Base-by-base conservation (phyloP, 1,284 basidiomycete genomes). In the Leccinum variabile region DNA sequence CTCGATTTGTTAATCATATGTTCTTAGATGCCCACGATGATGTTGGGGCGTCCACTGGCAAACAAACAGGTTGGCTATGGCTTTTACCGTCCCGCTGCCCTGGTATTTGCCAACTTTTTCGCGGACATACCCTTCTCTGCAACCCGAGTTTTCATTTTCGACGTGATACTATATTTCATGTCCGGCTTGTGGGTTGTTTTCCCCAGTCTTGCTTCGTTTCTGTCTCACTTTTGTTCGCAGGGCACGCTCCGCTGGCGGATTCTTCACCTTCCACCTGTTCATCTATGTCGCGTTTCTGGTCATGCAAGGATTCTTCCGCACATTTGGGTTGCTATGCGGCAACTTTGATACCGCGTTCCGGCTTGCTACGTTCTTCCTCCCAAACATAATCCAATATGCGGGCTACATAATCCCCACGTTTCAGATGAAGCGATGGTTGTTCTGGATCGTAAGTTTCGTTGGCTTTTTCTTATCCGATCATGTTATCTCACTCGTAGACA, bases 341-440 rank as follows among this genome's bases (percentile, higher is more conserved):
- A 86, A 83, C 74, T 89, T 89, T 66, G 83, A 90, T 65, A 76
- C 81, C 5, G 87, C 89, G 0, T 87, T 88, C 80, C 82, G 83
- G 35, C 70, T 84, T 11, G 79, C 80, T 10, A 81, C 82, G 10
- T 85, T 90, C 77, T 87, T 89, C 76, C 78, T 89, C 54, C 80
- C 84, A 53, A 89, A 83, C 75, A 88, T 85, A 81, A 53, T 73
- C 14, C 74, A 72, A 28, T 73, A 73, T 54, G 57, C 64, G 3
- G 91, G 91, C 2, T 93, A 92, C 72, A 86, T 89, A 62, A 84
- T 92, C 65, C 89, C 89, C 1, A 82, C 88, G 8, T 82, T 83
- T 66, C 80, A 84, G 62, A 94, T 96, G 92, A 90, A 93, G 73
- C 79, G 91, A 58, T 96, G 93, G 93, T 74, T 95, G 16, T 93